phyloP scores from a whole-genome alignment of 352 stramenopile genomes.

The Paralagenidium karlingii region DNA sequence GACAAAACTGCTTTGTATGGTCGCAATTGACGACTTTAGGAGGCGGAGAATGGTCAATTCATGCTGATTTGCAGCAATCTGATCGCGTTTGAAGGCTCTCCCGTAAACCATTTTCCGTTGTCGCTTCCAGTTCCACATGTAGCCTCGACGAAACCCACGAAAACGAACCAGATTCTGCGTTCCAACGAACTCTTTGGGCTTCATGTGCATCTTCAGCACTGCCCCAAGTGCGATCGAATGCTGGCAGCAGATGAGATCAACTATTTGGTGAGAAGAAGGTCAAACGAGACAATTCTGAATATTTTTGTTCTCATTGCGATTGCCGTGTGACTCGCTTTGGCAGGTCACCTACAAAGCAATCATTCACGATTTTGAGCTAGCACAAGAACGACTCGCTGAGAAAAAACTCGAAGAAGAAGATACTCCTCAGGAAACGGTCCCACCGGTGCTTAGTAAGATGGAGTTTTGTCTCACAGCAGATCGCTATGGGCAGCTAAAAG shows the following conservation, averaged over 20 bases:
- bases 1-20: no score
- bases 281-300: background rate
- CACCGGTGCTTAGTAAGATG: slow-evolving; percentile 16
- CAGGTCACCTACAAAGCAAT: slow-evolving; percentile 32
- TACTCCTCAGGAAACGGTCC: slow-evolving; percentile 11
- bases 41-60: no score
- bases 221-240: slow-evolving; percentile 20
- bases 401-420: slow-evolving; percentile 5
- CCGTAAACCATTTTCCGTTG: no score
- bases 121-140: no score
- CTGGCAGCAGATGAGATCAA: slow-evolving; percentile 23
- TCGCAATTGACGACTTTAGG: no score
- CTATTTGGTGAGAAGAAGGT: slow-evolving; percentile 16
- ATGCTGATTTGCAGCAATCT: no score
- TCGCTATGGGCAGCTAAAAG: slow-evolving; percentile 27
- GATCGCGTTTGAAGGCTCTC: no score
- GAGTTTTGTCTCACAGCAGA: slow-evolving; percentile 16
- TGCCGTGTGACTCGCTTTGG: no score
- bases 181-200: slow-evolving; percentile 8
- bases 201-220: slow-evolving; percentile 21
- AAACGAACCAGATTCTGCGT: background rate
- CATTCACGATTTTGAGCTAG: slow-evolving; percentile 18
- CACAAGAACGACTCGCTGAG: no score
- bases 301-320: no score
- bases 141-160: no score